phyloP scores from a whole-genome alignment of 495 filamentous ascomycete genomes.

The Podospora conica region DNA sequence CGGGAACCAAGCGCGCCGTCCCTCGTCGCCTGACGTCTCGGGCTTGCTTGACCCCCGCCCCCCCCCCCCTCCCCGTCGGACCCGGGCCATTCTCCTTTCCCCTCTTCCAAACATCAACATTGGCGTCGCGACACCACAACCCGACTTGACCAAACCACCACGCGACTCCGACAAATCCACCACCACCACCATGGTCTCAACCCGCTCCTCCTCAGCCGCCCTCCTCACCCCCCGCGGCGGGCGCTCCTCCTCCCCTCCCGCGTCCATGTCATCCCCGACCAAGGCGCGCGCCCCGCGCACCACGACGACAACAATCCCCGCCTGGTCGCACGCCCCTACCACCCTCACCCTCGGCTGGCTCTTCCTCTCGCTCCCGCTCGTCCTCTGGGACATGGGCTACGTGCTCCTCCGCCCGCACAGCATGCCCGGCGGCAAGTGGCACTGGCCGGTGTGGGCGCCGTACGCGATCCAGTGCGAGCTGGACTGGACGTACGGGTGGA shows the following conservation, averaged over 20 bases:
- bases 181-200: background rate
- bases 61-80: too few species aligned
- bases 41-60: too few species aligned
- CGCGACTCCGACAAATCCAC: background rate
- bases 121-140: background rate
- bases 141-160: background rate
- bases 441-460: slow-evolving; percentile 69
- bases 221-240: background rate
- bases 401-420: slow-evolving; percentile 74
- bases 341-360: slow-evolving; percentile 67
- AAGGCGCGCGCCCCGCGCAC: background rate
- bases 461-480: slow-evolving; percentile 77
- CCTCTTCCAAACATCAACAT: background rate
- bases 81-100: too few species aligned
- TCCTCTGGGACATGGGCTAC: slow-evolving; percentile 79
- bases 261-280: background rate
- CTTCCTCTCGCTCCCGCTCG: slow-evolving; percentile 67
- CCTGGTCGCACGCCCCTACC: slow-evolving; percentile 64
- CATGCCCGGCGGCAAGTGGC: slow-evolving; percentile 73
- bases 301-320: background rate
- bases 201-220: slow-evolving; percentile 6
- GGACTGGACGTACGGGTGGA: slow-evolving; percentile 81
- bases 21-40: too few species aligned
- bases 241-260: background rate
- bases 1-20: too few species aligned